Percentiles rank a stretch among this genome's conserved stretches.
Conservation (phyloP, 1,139 yeast species). For the Diutina rugosa region DNA sequence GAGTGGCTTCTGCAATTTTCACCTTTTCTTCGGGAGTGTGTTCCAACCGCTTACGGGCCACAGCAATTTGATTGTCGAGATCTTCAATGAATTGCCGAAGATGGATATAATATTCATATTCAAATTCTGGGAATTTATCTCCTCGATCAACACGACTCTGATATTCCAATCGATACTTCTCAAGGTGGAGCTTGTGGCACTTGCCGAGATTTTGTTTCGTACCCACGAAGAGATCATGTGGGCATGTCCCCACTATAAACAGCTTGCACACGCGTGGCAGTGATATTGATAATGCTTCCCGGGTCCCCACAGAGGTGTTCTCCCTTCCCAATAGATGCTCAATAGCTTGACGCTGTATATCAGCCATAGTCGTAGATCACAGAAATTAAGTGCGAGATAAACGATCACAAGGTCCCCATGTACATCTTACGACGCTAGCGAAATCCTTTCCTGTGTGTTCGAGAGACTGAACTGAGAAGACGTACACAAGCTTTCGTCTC, state of each 20-base stretch:
- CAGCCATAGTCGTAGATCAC: constrained; percentile 26
- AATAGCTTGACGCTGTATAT: constrained; percentile 62
- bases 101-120: constrained; percentile 49
- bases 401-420: neutral
- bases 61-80: constrained; percentile 51
- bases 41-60: constrained; percentile 57
- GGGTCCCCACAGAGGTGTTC: constrained; percentile 24
- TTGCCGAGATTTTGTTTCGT: constrained; percentile 78
- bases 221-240: constrained; percentile 71
- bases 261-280: constrained; percentile 59
- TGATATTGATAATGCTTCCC: constrained; percentile 32
- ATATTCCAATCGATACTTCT: constrained; percentile 65
- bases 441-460: neutral
- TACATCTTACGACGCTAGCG: neutral
- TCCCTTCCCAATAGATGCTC: constrained; percentile 79
- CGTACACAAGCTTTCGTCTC: neutral
- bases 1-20: constrained; percentile 47
- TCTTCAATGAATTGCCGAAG: constrained; percentile 47
- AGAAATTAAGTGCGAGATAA: neutral
- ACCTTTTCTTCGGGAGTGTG: constrained; percentile 69
- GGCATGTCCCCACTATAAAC: constrained; percentile 79
- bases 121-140: constrained; percentile 53
- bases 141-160: constrained; percentile 43
- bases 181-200: constrained; percentile 69
- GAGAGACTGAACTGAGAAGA: neutral